A percentile compares a stretch with the other conserved stretches of the same genome.
phyloP scores from a whole-genome alignment of 2,329 filamentous ascomycete genomes.

The Diplodia sapinea region DNA sequence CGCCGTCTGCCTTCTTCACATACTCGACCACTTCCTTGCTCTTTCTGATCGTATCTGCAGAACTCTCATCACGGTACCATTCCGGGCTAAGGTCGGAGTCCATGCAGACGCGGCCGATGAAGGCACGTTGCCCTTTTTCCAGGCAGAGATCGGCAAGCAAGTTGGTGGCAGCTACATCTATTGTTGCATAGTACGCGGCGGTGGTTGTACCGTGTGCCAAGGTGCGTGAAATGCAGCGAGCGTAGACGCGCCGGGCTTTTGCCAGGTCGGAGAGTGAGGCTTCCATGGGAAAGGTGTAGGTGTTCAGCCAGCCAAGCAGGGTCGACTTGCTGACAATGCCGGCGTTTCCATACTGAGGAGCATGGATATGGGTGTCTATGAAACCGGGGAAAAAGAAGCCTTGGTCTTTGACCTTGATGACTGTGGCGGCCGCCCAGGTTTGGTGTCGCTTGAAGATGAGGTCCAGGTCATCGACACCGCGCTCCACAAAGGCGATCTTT shows the following conservation, averaged over 20 bases:
- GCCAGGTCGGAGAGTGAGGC: constrained; percentile 69
- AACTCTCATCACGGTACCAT: constrained; percentile 78
- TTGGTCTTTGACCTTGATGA: constrained; percentile 49
- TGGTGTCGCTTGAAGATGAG: constrained; percentile 38
- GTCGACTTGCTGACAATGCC: constrained; percentile 94
- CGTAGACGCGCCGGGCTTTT: constrained; percentile 75
- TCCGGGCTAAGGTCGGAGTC: constrained; percentile 65
- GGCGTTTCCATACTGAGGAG: constrained; percentile 90
- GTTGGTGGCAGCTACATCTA: constrained; percentile 87
- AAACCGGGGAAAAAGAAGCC: constrained; percentile 87
- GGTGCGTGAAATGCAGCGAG: constrained; percentile 76
- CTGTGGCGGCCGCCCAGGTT: constrained; percentile 51
- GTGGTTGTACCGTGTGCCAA: constrained; percentile 91
- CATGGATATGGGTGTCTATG: constrained; percentile 94
- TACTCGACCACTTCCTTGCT: constrained; percentile 58
- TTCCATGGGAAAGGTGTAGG: constrained; percentile 94
- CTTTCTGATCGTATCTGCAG: constrained; percentile 63
- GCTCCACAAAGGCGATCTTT: constrained; percentile 57
- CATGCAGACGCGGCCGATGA: constrained; percentile 96
- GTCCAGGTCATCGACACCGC: constrained; percentile 40
- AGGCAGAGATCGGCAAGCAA: constrained; percentile 84
- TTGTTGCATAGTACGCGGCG: constrained; percentile 92
- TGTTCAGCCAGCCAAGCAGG: constrained; percentile 90
- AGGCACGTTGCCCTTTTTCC: constrained; percentile 80
- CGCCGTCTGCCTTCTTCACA: constrained; percentile 70